A percentile compares a stretch with the other conserved stretches of the same genome.
phyloP scores from a whole-genome alignment of 1,284 basidiomycete species.

The Apiotrichum gamsii region DNA sequence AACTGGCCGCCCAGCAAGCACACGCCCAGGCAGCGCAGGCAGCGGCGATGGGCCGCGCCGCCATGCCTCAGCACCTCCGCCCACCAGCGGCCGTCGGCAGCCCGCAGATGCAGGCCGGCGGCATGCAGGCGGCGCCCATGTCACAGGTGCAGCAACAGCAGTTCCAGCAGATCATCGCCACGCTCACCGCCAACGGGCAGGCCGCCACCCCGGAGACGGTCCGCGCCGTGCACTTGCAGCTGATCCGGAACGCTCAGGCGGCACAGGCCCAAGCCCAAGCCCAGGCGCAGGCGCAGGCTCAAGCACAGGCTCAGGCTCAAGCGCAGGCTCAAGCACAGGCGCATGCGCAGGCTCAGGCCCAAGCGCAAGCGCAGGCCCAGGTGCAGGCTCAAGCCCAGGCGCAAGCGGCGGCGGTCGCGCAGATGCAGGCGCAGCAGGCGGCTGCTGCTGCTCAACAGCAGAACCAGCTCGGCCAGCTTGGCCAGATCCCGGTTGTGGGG shows the following conservation, averaged over 20 bases:
- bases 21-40: conserved; percentile 8
- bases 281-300: conserved; percentile 13
- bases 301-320: conserved; percentile 1
- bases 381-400: conserved; percentile 2
- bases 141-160: conserved; percentile 16
- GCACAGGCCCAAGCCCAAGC: conserved; percentile 5
- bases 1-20: conserved; percentile 10
- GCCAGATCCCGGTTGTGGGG: conserved; percentile 1
- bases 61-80: conserved; percentile 19
- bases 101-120: conserved; percentile 14
- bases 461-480: not conserved
- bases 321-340: conserved; percentile 1
- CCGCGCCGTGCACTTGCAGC: conserved; percentile 20
- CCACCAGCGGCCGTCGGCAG: conserved; percentile 15
- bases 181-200: conserved; percentile 29
- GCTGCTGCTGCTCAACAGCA: conserved; percentile 2
- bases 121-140: conserved; percentile 3
- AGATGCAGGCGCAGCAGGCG: conserved; percentile 1
- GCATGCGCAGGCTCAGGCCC: not conserved
- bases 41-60: conserved; percentile 16
- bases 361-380: conserved; percentile 3
- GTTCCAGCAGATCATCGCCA: conserved; percentile 29
- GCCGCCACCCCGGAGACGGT: conserved; percentile 32
- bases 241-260: conserved; percentile 21
- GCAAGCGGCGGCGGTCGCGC: no score